phyloP scores from a whole-genome alignment of 2,329 filamentous ascomycete species.

The Mycosphaerella arachidis region DNA sequence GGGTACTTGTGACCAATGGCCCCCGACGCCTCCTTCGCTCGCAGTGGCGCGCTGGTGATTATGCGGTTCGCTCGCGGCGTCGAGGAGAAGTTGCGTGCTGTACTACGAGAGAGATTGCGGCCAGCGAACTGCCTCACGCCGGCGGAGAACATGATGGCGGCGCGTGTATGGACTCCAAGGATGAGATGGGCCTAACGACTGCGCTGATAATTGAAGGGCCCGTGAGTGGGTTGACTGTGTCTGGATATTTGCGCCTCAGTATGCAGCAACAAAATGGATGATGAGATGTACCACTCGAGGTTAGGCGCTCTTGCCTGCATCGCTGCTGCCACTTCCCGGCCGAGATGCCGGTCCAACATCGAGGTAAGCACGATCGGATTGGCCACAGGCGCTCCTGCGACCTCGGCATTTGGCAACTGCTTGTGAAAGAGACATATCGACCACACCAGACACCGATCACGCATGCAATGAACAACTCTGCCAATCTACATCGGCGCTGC shows the following conservation, averaged over 20 bases:
- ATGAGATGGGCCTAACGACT: neutral
- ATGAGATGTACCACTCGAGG: neutral
- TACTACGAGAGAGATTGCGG: constrained; percentile 34
- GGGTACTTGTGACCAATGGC: constrained; percentile 88
- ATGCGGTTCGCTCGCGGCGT: constrained; percentile 79
- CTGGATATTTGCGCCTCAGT: neutral
- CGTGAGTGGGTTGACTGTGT: neutral
- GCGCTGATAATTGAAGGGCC: neutral
- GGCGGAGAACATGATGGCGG: constrained; percentile 34
- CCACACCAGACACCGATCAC: neutral
- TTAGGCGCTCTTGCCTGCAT: neutral
- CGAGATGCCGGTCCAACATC: neutral
- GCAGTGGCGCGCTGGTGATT: constrained; percentile 77
- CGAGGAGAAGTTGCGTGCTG: constrained; percentile 69
- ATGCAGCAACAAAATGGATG: neutral
- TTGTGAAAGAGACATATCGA: neutral
- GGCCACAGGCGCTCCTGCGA: neutral
- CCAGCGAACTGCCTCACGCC: constrained; percentile 33
- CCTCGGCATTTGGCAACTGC: neutral
- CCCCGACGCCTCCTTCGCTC: constrained; percentile 87
- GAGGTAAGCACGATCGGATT: neutral
- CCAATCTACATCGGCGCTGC: too few relatives aligned
- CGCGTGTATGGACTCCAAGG: constrained; percentile 5
- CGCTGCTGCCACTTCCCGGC: neutral
- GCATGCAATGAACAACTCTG: neutral